Percentiles rank a stretch among this genome's conserved stretches.
phyloP scores from a whole-genome alignment of 2,329 filamentous ascomycete species.

The Thermoascus crustaceus region DNA sequence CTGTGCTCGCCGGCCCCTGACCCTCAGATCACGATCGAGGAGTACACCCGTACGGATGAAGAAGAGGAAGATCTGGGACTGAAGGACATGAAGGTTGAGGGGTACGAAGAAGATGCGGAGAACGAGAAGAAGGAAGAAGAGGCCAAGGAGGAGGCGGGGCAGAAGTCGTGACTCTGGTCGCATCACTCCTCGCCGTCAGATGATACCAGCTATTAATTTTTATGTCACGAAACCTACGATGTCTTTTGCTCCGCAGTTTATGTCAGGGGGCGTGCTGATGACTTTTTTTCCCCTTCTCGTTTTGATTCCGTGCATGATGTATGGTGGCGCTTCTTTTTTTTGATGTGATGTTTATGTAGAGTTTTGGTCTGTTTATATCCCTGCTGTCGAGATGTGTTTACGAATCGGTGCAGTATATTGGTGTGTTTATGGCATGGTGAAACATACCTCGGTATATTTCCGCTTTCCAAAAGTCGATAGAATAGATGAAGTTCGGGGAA shows the following conservation, averaged over 20 bases:
- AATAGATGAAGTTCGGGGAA: too few species aligned
- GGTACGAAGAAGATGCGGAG: conserved; percentile 57
- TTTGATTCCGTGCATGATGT: too few species aligned
- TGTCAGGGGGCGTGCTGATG: too few species aligned
- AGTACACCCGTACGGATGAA: conserved; percentile 79
- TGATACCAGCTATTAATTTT: not conserved
- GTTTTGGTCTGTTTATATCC: not conserved
- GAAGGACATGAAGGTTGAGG: conserved; percentile 85
- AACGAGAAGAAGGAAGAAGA: conserved; percentile 11
- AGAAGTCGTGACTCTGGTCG: conserved; percentile 17
- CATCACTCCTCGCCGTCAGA: not conserved
- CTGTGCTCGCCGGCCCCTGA: conserved; percentile 72
- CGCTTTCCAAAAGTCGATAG: too few species aligned
- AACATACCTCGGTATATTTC: too few species aligned
- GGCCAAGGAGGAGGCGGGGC: conserved; percentile 12
- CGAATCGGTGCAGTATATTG: too few species aligned
- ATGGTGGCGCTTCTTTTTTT: conserved; percentile 9
- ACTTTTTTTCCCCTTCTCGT: too few species aligned
- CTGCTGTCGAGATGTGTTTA: too few species aligned
- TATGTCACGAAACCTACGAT: conserved; percentile 10
- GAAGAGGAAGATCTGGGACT: conserved; percentile 91
- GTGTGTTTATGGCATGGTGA: too few species aligned
- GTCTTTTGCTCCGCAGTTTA: too few species aligned
- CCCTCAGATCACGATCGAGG: conserved; percentile 69
- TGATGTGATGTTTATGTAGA: conserved; percentile 4